phyloP scores from a whole-genome alignment of 2,329 filamentous ascomycete genomes.

The Stemphylium lycopersici region DNA sequence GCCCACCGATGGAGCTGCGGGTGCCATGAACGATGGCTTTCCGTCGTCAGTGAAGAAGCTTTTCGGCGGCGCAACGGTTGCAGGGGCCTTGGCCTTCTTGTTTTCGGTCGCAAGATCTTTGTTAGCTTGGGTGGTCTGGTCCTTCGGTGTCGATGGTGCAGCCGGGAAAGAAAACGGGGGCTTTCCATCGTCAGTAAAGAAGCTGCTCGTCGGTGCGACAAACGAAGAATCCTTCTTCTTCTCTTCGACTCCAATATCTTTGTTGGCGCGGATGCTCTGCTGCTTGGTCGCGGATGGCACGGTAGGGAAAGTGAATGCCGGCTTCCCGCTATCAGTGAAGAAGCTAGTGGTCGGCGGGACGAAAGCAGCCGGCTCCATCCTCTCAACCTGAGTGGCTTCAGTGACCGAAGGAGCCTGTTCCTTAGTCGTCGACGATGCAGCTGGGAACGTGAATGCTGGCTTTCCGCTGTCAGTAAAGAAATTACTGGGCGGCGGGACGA shows the following conservation, averaged over 20 bases:
- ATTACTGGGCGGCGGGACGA: conserved; percentile 5
- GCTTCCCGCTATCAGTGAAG: conserved; percentile 18
- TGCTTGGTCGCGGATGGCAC: not conserved
- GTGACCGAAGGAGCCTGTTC: not conserved
- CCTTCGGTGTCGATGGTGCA: not conserved
- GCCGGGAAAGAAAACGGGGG: not conserved
- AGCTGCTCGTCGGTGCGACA: conserved; percentile 1
- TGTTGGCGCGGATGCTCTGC: not conserved
- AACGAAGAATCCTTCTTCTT: not conserved
- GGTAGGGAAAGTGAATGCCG: conserved; percentile 4
- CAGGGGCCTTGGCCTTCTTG: not conserved
- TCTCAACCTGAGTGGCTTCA: not conserved
- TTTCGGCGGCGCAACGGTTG: not conserved
- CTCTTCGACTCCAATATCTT: not conserved
- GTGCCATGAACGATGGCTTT: conserved; percentile 1
- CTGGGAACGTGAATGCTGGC: conserved; percentile 9
- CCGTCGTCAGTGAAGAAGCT: conserved; percentile 14
- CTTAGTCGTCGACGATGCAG: not conserved
- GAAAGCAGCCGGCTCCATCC: too few species aligned
- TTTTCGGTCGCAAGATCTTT: not conserved
- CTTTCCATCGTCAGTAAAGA: conserved; percentile 16
- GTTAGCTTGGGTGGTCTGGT: not conserved
- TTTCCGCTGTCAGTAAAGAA: conserved; percentile 16
- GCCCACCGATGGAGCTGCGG: too few species aligned
- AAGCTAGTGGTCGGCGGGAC: conserved; percentile 7